Percentiles rank a stretch among this genome's conserved stretches.
These are phyloP conservation scores for Betula pendula DNA, from an alignment of 306 rosid species.

Conservation along the genomic window DNA sequence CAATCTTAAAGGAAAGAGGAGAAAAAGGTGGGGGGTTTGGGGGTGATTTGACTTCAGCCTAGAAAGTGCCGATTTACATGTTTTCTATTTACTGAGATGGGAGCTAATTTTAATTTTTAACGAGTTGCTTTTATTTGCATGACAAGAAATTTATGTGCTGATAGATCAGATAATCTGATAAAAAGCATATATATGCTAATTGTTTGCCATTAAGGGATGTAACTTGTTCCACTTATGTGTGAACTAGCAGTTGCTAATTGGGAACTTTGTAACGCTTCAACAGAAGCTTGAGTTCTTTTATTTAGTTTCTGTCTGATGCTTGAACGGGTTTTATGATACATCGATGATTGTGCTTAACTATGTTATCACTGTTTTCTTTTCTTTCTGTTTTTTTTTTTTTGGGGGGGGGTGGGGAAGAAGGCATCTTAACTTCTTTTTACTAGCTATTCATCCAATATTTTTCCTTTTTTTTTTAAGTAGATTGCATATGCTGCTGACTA, in stretches of 20 bases:
- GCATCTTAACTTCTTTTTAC: neutral
- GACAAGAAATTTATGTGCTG: neutral
- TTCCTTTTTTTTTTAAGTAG: neutral
- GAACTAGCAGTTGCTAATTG: neutral
- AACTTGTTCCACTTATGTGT: neutral
- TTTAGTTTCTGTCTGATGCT: neutral
- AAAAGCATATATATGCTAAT: neutral
- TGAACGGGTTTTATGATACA: neutral
- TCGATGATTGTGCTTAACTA: neutral
- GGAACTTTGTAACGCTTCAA: neutral
- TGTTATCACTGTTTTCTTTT: neutral
- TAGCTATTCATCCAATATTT: neutral
- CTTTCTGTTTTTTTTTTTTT: no score
- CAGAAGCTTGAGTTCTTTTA: neutral
- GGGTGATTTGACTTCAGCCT: no score
- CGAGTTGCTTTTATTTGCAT: neutral
- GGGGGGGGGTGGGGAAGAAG: no score
- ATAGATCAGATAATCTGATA: neutral
- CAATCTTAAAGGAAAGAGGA: neutral
- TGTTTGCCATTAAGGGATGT: neutral
- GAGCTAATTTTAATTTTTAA: neutral
- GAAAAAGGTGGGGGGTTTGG: neutral
- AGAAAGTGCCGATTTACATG: neutral
- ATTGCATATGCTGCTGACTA: neutral
- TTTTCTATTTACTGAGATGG: neutral